Evolutionary conservation across 2,329 filamentous ascomycete species (phyloP), one percentile per base, ranked within the genome.

Genomic region (Trichoderma arundinaceum): DNA sequence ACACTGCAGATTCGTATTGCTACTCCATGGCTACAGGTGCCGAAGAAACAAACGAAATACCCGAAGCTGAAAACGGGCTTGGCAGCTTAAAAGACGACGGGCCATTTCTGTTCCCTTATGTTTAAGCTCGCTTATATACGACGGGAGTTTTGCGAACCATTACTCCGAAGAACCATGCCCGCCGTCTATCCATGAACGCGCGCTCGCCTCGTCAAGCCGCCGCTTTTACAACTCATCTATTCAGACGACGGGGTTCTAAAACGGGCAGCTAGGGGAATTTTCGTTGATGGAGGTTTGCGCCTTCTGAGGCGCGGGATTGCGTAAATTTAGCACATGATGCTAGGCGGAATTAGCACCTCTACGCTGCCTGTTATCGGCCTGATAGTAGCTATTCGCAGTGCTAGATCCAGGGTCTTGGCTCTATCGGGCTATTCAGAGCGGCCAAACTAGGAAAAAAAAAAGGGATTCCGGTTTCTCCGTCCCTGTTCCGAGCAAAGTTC

Each of bases 401-500:
- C n/a, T 19, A 12, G 22, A 8, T 52, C 32, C 19, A 51, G 46
- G 58, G 44, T 51, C 46, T 39, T 51, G 35, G 35, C 58, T 61
- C 35, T 38, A 61, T 39, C 19, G 22, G 58, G 57, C 38, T 60
- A 60, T 60, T 60, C 46, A 28, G 32, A n/a, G 15, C 28, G 39
- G 54, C 22, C 39, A 56, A 32, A 53, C 39, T 32, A 57, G 7
- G 6, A 39, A 28, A 46, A 52, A 59, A 49, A 61, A 62, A 52
- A 43, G 43, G 12, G 58, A 9, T 39, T 41, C 60, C 60, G 60
- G 60, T 63, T 63, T 63, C 60, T 54, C 60, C 60, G 59, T 35
- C 39, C n/a, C 49, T 54, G 17, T 22, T 44, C 49, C 58, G 49
- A 63, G 49, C 49, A 54, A 35, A 63, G 49, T 38, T 46, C 22